These are phyloP conservation scores for Sclerotinia spermophila DNA, from an alignment of 2,329 filamentous ascomycete species.

Conservation along the genomic window DNA sequence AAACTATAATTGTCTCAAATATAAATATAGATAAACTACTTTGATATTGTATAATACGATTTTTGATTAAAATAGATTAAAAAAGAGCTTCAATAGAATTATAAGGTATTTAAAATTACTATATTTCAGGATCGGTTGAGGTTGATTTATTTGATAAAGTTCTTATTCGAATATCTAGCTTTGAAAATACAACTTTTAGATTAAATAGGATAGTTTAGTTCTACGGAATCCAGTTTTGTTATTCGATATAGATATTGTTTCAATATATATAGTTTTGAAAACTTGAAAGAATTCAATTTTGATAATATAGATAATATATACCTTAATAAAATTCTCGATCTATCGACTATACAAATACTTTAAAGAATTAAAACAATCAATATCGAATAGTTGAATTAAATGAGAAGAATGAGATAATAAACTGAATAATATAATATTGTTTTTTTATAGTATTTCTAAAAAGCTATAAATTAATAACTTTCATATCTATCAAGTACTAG, in stretches of 20 bases:
- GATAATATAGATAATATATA: not conserved
- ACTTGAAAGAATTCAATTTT: not conserved
- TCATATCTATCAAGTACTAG: constrained; percentile 20
- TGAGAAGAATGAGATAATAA: not conserved
- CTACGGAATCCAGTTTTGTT: not conserved
- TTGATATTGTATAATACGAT: not conserved
- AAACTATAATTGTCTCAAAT: not conserved
- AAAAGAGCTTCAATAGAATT: not conserved
- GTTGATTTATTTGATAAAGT: not conserved
- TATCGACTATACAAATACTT: not conserved
- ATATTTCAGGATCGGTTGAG: not conserved
- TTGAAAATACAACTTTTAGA: not conserved
- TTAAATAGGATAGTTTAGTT: not conserved
- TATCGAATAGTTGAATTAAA: not conserved
- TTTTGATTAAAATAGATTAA: not conserved
- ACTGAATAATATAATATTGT: constrained; percentile 34
- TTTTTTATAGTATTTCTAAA: constrained; percentile 27
- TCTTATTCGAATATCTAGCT: not conserved
- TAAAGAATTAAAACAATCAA: not conserved
- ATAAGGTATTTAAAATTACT: not conserved
- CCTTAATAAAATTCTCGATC: not conserved
- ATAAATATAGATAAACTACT: not conserved
- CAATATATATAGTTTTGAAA: not conserved
- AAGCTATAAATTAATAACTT: not conserved
- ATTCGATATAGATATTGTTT: not conserved